A percentile compares a stretch with the other conserved stretches of the same genome.
Evolutionary conservation across 1,284 basidiomycete genomes (phyloP).

Genomic region (Marasmius oreades): DNA sequence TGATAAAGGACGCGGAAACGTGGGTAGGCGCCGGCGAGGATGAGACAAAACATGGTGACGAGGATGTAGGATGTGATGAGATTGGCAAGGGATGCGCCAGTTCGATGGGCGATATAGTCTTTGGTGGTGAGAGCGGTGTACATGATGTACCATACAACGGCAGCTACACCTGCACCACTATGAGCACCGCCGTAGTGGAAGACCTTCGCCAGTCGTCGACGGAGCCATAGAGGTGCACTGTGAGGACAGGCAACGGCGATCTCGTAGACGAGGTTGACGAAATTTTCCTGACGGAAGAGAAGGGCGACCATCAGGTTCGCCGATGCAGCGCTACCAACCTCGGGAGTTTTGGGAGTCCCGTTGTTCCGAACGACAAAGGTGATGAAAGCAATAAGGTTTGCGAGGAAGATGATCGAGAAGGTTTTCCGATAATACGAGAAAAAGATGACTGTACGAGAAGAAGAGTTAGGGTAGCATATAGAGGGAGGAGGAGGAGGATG

Average conservation of each 20-base stretch:
- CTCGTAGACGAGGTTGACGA: slow-evolving; percentile 32
- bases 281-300: slow-evolving; percentile 34
- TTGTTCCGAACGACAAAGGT: slow-evolving; percentile 14
- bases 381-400: slow-evolving; percentile 18
- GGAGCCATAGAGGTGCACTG: slow-evolving; percentile 28
- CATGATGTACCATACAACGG: slow-evolving; percentile 30
- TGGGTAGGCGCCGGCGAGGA: slow-evolving; percentile 29
- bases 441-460: slow-evolving; percentile 26
- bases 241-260: slow-evolving; percentile 28
- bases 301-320: slow-evolving; percentile 33
- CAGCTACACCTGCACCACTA: slow-evolving; percentile 28
- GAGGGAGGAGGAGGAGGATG: no score
- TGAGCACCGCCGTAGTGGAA: slow-evolving; percentile 35
- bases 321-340: slow-evolving; percentile 29
- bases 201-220: slow-evolving; percentile 28
- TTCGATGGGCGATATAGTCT: slow-evolving; percentile 22
- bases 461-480: slow-evolving; percentile 16
- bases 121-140: slow-evolving; percentile 28
- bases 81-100: slow-evolving; percentile 18
- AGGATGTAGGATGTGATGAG: slow-evolving; percentile 23
- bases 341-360: slow-evolving; percentile 22
- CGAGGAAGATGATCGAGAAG: slow-evolving; percentile 24
- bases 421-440: slow-evolving; percentile 24
- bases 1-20: slow-evolving; percentile 28
- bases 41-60: slow-evolving; percentile 26